Evolutionary conservation across 768 basidiomycete species (phyloP).

Genomic region (Trametes meyenii): DNA sequence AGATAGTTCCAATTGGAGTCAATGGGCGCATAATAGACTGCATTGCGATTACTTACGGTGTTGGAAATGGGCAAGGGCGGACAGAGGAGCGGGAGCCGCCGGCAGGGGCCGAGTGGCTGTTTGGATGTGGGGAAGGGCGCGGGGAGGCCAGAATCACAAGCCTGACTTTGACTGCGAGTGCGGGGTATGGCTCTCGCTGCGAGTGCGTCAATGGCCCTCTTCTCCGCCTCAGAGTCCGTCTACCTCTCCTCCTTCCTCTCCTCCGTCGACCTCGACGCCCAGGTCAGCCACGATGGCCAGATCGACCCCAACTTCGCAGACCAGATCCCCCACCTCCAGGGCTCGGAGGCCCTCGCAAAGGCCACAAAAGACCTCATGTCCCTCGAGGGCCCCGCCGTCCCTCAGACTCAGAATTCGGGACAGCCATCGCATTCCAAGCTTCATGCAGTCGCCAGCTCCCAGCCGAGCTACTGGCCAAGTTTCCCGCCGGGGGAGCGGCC

Average conservation of each 20-base stretch:
- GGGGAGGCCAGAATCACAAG: constrained; percentile 21
- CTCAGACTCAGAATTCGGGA: constrained; percentile 23
- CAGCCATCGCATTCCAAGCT: constrained; percentile 14
- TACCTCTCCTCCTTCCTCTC: constrained; percentile 72
- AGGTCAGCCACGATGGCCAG: constrained; percentile 39
- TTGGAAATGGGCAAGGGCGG: not conserved
- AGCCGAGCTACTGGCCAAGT: constrained; percentile 27
- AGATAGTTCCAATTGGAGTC: not conserved
- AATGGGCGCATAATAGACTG: not conserved
- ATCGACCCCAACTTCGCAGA: constrained; percentile 44
- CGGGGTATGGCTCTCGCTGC: not conserved
- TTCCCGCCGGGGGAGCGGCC: constrained; percentile 6
- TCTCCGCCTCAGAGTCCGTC: constrained; percentile 67
- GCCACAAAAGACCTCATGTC: constrained; percentile 87
- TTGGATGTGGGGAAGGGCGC: not conserved
- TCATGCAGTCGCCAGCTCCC: constrained; percentile 16
- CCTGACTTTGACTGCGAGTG: constrained; percentile 1
- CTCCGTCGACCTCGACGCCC: constrained; percentile 47
- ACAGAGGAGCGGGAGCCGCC: not conserved
- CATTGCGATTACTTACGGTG: not conserved
- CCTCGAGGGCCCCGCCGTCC: constrained; percentile 41
- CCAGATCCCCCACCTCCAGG: constrained; percentile 53
- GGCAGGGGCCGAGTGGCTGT: constrained; percentile 12
- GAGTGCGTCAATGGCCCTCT: constrained; percentile 52
- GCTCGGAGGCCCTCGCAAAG: constrained; percentile 68